Percentiles rank a stretch among this genome's conserved stretches.
These are phyloP conservation scores for Venturia effusa DNA, from an alignment of 2,329 filamentous ascomycete genomes.

Conservation along the genomic window DNA sequence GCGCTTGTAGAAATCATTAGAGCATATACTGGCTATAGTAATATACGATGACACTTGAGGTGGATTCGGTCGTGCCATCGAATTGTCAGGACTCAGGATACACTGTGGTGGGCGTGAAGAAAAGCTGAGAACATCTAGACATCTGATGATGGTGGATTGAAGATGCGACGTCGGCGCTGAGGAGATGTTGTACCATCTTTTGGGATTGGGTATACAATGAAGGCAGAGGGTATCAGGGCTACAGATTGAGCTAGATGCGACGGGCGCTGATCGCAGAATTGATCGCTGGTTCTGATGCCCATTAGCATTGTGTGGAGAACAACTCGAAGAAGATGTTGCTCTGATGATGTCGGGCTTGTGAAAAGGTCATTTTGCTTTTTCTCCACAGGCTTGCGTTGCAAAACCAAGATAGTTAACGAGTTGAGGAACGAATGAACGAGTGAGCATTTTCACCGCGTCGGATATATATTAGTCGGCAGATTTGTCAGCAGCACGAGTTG, in stretches of 20 bases:
- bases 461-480: not conserved
- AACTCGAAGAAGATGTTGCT: not conserved
- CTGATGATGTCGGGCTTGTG: not conserved
- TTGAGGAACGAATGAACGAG: not conserved
- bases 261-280: not conserved
- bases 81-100: not conserved
- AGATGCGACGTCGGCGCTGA: not conserved
- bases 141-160: not conserved
- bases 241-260: not conserved
- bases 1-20: not conserved
- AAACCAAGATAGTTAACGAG: not conserved
- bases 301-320: not conserved
- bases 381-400: not conserved
- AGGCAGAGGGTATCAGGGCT: not conserved
- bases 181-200: not conserved
- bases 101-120: not conserved
- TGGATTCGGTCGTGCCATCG: not conserved
- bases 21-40: not conserved
- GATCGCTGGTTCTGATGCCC: not conserved
- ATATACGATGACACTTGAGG: not conserved
- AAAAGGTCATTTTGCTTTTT: not conserved
- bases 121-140: not conserved
- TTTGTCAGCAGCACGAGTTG: not conserved
- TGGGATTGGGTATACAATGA: not conserved
- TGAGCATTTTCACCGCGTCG: not conserved